Percentiles rank a stretch among this genome's conserved stretches.
Conservation (phyloP, 2,329 filamentous ascomycete genomes). For the Ophiosphaerella korrae region DNA sequence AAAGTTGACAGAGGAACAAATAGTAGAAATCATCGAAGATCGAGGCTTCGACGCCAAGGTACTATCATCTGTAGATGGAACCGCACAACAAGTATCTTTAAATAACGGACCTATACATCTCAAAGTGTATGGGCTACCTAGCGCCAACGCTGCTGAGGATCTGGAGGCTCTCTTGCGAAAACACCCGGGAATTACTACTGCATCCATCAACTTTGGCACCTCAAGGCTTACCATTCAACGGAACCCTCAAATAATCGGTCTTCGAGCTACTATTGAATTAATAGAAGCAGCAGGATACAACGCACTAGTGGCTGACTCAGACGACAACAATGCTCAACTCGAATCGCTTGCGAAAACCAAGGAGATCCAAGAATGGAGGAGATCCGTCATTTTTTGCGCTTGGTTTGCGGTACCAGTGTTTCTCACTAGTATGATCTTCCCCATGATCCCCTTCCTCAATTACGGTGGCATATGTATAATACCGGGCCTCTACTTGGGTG, state of each 20-base stretch:
- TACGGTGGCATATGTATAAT: slow-evolving; percentile 72
- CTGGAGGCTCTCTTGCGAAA: slow-evolving; percentile 71
- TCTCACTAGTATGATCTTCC: slow-evolving; percentile 88
- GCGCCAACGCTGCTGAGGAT: slow-evolving; percentile 71
- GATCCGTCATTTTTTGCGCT: slow-evolving; percentile 76
- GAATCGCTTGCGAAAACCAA: slow-evolving; percentile 95
- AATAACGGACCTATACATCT: slow-evolving; percentile 71
- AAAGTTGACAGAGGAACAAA: slow-evolving; percentile 72
- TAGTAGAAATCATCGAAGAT: slow-evolving; percentile 84
- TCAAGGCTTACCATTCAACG: slow-evolving; percentile 77
- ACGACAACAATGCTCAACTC: slow-evolving; percentile 95
- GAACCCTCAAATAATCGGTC: slow-evolving; percentile 71
- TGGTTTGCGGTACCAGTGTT: slow-evolving; percentile 90
- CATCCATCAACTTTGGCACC: slow-evolving; percentile 72
- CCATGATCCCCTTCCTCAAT: slow-evolving; percentile 79
- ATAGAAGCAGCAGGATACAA: slow-evolving; percentile 86
- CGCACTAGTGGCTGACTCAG: slow-evolving; percentile 84
- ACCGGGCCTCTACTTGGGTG: slow-evolving; percentile 83
- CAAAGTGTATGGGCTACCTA: slow-evolving; percentile 80
- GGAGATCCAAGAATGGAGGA: slow-evolving; percentile 92
- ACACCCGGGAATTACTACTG: slow-evolving; percentile 74
- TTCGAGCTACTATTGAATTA: slow-evolving; percentile 80
- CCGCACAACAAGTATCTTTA: slow-evolving; percentile 57
- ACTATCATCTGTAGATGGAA: slow-evolving; percentile 73
- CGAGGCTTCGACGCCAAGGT: slow-evolving; percentile 84